Percentiles rank a stretch among this genome's conserved stretches.
phyloP scores from a whole-genome alignment of 352 stramenopile genomes.

The Halophytophthora batemanensis region DNA sequence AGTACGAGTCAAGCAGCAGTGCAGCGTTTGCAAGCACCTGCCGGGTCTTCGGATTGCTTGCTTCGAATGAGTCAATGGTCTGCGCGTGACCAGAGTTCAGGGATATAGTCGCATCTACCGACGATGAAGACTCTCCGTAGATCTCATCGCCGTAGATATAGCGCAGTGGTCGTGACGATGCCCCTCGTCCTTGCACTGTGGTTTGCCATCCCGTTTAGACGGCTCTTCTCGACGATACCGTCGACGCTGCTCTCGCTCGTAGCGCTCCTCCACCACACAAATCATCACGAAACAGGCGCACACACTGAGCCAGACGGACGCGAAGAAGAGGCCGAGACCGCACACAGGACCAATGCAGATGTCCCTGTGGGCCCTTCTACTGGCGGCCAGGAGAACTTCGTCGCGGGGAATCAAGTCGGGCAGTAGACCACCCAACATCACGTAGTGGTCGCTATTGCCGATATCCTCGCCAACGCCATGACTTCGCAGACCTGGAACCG shows the following conservation, averaged over 20 bases:
- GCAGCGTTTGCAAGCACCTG: too few species aligned
- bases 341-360: conserved; percentile 36
- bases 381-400: conserved; percentile 2
- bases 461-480: background rate
- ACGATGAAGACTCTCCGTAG: too few species aligned
- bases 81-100: too few species aligned
- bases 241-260: conserved; percentile 21
- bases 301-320: conserved; percentile 33
- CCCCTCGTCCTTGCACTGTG: conserved; percentile 17
- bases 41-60: too few species aligned
- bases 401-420: conserved; percentile 11
- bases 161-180: conserved; percentile 17
- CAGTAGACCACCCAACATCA: conserved; percentile 16
- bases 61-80: too few species aligned
- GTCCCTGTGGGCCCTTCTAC: conserved; percentile 23
- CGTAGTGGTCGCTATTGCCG: conserved; percentile 11
- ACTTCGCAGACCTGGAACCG: conserved; percentile 7
- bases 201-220: conserved; percentile 15
- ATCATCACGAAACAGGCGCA: conserved; percentile 31
- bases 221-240: conserved; percentile 19
- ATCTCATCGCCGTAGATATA: conserved; percentile 6
- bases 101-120: too few species aligned
- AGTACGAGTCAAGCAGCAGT: too few species aligned
- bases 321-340: conserved; percentile 39
- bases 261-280: conserved; percentile 34